Evolutionary conservation across 192 early-diverging fungal genomes (phyloP).

Genomic region (Mortierella alpina): DNA sequence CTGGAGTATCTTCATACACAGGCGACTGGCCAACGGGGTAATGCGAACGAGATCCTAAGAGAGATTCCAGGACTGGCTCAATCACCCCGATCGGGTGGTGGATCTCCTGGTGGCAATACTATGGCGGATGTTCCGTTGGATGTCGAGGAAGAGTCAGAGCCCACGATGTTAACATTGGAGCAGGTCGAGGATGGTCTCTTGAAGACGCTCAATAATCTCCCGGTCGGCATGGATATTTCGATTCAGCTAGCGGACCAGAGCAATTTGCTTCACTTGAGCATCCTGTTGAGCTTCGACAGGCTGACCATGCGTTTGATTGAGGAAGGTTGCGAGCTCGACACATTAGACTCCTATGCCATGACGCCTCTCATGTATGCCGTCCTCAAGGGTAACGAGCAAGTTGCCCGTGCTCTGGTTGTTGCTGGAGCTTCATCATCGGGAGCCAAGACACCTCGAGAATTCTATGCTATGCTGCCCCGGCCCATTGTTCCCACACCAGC

Average conservation of each 20-base stretch:
- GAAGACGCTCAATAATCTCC: constrained; percentile 27
- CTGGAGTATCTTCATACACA: constrained; percentile 35
- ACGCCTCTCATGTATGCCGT: constrained; percentile 51
- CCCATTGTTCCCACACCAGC: constrained; percentile 19
- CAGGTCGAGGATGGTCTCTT: constrained; percentile 35
- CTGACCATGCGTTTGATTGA: constrained; percentile 30
- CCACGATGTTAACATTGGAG: constrained; percentile 1
- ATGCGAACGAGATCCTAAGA: constrained; percentile 28
- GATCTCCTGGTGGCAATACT: constrained; percentile 4
- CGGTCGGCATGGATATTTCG: constrained; percentile 24
- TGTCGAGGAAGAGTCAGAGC: neutral
- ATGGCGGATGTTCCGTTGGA: neutral
- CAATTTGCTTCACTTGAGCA: constrained; percentile 39
- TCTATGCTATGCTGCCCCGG: constrained; percentile 29
- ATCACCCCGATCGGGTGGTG: neutral
- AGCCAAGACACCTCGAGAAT: constrained; percentile 21
- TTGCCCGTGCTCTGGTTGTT: constrained; percentile 25
- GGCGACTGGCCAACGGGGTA: constrained; percentile 30
- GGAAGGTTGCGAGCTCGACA: constrained; percentile 37
- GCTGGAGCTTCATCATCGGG: constrained; percentile 38
- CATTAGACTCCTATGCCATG: constrained; percentile 33
- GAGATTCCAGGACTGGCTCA: constrained; percentile 29
- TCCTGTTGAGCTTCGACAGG: constrained; percentile 21
- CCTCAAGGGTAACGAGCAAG: constrained; percentile 24
- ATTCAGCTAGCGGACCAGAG: constrained; percentile 29